Percentiles rank a stretch among this genome's conserved stretches.
Evolutionary conservation across 257 asterid genomes (phyloP).

Genomic region (Hygrophila difformis): DNA sequence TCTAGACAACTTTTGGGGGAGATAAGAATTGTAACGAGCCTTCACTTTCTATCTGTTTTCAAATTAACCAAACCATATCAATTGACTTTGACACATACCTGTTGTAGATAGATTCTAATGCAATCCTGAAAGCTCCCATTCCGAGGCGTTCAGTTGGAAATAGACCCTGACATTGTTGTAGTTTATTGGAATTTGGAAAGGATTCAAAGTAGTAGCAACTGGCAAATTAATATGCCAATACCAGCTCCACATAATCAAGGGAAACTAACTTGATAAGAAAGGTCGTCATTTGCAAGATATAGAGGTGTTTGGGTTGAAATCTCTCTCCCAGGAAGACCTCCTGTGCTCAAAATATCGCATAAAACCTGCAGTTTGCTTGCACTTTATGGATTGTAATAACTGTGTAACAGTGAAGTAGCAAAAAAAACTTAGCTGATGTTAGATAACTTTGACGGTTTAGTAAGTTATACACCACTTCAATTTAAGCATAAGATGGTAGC

Average conservation of each 20-base stretch:
- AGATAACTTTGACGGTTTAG: too few relatives aligned
- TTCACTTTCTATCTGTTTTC: too few relatives aligned
- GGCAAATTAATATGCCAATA: conserved; percentile 11
- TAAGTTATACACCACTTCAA: too few relatives aligned
- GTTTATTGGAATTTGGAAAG: too few relatives aligned
- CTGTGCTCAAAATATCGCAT: conserved; percentile 89
- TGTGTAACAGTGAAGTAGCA: too few relatives aligned
- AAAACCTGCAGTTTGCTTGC: conserved; percentile 45
- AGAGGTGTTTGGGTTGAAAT: conserved; percentile 70
- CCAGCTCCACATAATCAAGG: conserved; percentile 1
- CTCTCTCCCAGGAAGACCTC: conserved; percentile 89
- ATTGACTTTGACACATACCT: conserved; percentile 31
- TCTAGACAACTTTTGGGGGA: neutral
- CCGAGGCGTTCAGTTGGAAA: conserved; percentile 95
- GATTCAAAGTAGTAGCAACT: too few relatives aligned
- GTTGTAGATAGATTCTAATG: conserved; percentile 80
- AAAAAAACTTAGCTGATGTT: too few relatives aligned
- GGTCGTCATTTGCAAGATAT: conserved; percentile 85
- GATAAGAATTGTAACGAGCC: too few relatives aligned
- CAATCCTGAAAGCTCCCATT: conserved; percentile 98
- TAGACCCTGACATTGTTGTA: conserved; percentile 56
- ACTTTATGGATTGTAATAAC: conserved; percentile 16
- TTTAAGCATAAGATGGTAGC: too few relatives aligned
- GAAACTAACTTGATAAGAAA: conserved; percentile 71
- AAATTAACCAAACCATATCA: too few relatives aligned